Percentiles rank a stretch among this genome's conserved stretches.
phyloP scores from a whole-genome alignment of 257 asterid species.

The Orobanche coerulescens region DNA sequence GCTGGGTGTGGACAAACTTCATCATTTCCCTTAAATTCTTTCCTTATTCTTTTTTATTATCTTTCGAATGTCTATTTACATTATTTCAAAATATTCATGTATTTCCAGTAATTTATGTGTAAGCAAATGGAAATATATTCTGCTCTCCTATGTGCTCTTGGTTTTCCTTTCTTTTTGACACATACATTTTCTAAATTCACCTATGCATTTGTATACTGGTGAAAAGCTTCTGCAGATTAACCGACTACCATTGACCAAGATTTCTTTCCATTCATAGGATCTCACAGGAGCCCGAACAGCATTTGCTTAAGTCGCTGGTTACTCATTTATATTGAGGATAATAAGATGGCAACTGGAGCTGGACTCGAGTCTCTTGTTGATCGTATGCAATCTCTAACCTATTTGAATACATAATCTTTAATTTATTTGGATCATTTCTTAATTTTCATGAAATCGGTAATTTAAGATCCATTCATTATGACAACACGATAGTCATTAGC shows the following conservation, averaged over 20 bases:
- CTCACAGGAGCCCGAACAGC: background rate
- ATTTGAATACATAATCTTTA: too few species aligned
- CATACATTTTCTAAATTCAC: background rate
- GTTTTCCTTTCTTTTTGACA: background rate
- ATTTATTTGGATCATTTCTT: too few species aligned
- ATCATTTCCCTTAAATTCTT: too few species aligned
- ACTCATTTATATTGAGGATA: constrained; percentile 9
- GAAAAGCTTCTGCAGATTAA: background rate
- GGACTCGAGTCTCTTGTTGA: constrained; percentile 86
- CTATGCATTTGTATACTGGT: background rate
- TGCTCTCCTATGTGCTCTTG: background rate
- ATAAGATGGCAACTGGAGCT: constrained; percentile 50
- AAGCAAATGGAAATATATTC: background rate
- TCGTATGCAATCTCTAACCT: too few species aligned
- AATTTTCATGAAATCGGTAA: too few species aligned
- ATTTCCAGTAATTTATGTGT: background rate
- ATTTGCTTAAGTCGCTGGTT: constrained; percentile 10
- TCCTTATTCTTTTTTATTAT: too few species aligned
- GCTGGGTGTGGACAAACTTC: background rate
- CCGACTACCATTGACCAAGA: background rate
- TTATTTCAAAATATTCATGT: background rate
- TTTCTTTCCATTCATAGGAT: constrained; percentile 5
- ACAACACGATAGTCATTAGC: too few species aligned
- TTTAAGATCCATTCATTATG: too few species aligned
- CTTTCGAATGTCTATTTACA: too few species aligned